Base-by-base conservation (phyloP, 2,329 filamentous ascomycete species). In the Trichoderma semiorbis region DNA sequence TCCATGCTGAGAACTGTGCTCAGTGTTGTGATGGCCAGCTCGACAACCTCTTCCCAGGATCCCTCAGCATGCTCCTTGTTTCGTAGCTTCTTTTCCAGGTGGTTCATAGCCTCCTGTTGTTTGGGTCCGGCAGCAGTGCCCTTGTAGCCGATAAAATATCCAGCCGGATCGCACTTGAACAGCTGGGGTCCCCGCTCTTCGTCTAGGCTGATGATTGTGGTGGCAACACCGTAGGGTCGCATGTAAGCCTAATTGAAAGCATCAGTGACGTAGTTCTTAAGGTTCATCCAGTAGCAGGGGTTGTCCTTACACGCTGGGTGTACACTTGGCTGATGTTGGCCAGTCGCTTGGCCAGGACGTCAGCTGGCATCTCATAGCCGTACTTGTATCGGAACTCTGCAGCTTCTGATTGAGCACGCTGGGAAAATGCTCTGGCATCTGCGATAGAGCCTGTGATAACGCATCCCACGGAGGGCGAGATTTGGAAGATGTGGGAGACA, bases 321-420 rank as follows among this genome's bases (percentile, higher is more conserved):
- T 98, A 99, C 76, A 99, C 96, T 84, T 99, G 96, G 84, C 94
- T 98, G 86, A 99, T 98, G 85, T 99, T 99, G 81, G 96, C 96
- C 84, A 99, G 86, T 81, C 96, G 90, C 89, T 99, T 99, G 75
- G 96, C 93, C 79, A 99, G 85, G 67, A 94, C 96, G 84, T 99
- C 96, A 82, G 94, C 97, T 73, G 96, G 96, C 96, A 99, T 99
- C 87, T 99, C 96, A 84, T 99, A 99, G 79, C 96, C 96, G 81
- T 90, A 97, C 86, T 98, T 98, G 90, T 99, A 99, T 84, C 91
- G 91, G 86, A 99, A 99, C 81, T 99, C 95, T 72, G 95, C 95
- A 76, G 96, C 96, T 85, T 99, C 96, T 78, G 93, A 93, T 85
- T 96, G 92, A 75, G 96, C 96, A 79, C 96, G 91, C 83, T 94